These are phyloP conservation scores for Neurospora sp. DNA, from an alignment of 495 filamentous ascomycete species.

Conservation along the genomic window DNA sequence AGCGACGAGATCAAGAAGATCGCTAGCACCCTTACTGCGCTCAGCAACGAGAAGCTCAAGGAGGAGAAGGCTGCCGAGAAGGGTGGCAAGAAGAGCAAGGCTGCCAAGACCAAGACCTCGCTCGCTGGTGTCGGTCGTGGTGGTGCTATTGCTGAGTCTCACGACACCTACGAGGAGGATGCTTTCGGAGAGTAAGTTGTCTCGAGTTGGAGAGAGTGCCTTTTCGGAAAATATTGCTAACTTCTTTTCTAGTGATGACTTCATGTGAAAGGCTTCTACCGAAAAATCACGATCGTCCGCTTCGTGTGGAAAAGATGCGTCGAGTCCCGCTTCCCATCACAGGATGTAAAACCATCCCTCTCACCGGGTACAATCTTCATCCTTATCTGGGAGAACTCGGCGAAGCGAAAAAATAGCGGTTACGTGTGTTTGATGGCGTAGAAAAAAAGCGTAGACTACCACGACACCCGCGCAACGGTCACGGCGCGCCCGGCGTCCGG, in stretches of 20 bases:
- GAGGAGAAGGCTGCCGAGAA: constrained; percentile 95
- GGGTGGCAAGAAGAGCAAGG: constrained; percentile 92
- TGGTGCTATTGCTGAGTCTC: constrained; percentile 60
- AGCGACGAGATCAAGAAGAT: constrained; percentile 95
- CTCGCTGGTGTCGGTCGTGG: constrained; percentile 48
- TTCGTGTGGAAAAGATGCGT: background rate
- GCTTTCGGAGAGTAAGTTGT: constrained; percentile 66
- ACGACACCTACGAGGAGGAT: constrained; percentile 60
- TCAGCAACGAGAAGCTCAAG: constrained; percentile 97
- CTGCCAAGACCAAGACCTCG: constrained; percentile 83
- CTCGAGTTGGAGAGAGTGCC: background rate
- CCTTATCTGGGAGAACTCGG: background rate
- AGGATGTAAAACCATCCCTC: background rate
- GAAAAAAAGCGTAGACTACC: background rate
- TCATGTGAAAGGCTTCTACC: constrained; percentile 35
- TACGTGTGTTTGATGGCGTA: background rate
- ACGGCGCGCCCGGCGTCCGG: background rate
- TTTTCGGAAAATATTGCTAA: constrained; percentile 8
- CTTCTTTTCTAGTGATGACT: constrained; percentile 31
- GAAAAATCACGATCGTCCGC: background rate
- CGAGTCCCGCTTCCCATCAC: background rate
- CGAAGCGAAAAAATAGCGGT: background rate
- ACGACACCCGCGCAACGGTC: background rate
- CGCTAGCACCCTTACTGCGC: constrained; percentile 67
- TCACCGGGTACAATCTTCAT: background rate